Conservation (phyloP, 2,329 filamentous ascomycete genomes). For the Aspergillus glaucus region DNA sequence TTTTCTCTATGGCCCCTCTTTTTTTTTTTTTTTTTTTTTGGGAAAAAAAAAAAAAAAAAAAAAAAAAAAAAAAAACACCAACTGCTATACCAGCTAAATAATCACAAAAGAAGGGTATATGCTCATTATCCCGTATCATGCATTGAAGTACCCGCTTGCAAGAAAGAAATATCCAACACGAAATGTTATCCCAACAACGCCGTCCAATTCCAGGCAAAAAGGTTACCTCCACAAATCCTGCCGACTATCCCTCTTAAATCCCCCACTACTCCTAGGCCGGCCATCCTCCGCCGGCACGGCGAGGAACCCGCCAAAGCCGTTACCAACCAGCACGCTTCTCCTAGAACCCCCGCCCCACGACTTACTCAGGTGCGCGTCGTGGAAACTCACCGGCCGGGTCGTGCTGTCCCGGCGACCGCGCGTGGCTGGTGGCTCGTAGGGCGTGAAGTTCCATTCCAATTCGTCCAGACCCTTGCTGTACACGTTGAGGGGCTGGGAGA, state of each 20-base stretch:
- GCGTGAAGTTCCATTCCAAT: slow-evolving; percentile 62
- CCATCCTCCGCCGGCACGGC: slow-evolving; percentile 53
- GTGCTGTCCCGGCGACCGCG: slow-evolving; percentile 31
- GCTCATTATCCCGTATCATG: too few relatives aligned
- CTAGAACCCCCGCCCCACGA: slow-evolving; percentile 56
- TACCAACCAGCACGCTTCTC: slow-evolving; percentile 59
- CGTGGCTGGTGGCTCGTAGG: slow-evolving; percentile 46
- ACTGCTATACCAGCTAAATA: too few relatives aligned
- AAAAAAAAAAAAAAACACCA: too few relatives aligned
- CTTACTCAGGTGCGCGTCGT: slow-evolving; percentile 43
- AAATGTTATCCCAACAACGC: too few relatives aligned
- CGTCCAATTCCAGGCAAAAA: not conserved
- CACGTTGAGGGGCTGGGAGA: slow-evolving; percentile 55
- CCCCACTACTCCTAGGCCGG: slow-evolving; percentile 30
- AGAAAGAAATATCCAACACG: too few relatives aligned
- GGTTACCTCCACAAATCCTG: slow-evolving; percentile 34
- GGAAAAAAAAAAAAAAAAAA: too few relatives aligned
- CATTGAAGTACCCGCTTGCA: too few relatives aligned
- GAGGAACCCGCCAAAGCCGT: slow-evolving; percentile 61
- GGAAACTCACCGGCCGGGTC: slow-evolving; percentile 43
- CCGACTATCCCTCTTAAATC: slow-evolving; percentile 26
- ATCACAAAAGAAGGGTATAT: too few relatives aligned
- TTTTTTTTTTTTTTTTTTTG: too few relatives aligned
- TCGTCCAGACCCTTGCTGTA: slow-evolving; percentile 63
- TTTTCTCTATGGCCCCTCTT: too few relatives aligned